These are phyloP conservation scores for Botrytis elliptica DNA, from an alignment of 2,329 filamentous ascomycete genomes.

Conservation along the genomic window DNA sequence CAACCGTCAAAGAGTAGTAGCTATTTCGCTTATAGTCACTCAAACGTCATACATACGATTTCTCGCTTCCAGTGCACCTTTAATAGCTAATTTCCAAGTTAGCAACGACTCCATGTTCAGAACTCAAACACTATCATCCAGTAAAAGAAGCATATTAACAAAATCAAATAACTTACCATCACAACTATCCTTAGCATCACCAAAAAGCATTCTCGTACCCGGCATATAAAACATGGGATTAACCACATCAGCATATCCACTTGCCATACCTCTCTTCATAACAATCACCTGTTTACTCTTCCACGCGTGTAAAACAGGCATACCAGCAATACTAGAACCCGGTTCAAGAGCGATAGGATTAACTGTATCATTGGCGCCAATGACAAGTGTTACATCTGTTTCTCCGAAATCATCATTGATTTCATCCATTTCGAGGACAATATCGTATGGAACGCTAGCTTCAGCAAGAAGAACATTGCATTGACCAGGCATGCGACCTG, in stretches of 20 bases:
- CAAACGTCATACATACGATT: constrained; percentile 33
- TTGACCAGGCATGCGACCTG: constrained; percentile 88
- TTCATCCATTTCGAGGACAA: constrained; percentile 93
- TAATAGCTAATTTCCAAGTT: constrained; percentile 26
- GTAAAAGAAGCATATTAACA: not conserved
- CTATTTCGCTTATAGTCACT: not conserved
- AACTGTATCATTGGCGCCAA: constrained; percentile 89
- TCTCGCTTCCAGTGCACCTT: constrained; percentile 28
- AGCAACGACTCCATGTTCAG: constrained; percentile 46
- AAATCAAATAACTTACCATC: constrained; percentile 55
- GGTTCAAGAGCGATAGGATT: constrained; percentile 86
- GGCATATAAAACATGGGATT: constrained; percentile 96
- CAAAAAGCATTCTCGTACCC: constrained; percentile 86
- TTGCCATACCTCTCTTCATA: constrained; percentile 89
- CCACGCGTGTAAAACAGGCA: constrained; percentile 91
- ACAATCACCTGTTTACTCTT: constrained; percentile 91
- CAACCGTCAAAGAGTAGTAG: rapidly evolving
- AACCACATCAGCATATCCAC: constrained; percentile 85
- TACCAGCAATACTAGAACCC: constrained; percentile 81
- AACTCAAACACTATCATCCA: constrained; percentile 43
- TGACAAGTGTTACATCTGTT: constrained; percentile 83
- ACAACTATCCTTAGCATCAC: constrained; percentile 80
- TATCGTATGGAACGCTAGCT: constrained; percentile 85
- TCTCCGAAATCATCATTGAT: constrained; percentile 90
- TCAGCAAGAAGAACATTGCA: constrained; percentile 90